Conservation (phyloP, 2,329 filamentous ascomycete species). For the Dendryphion nanum region DNA sequence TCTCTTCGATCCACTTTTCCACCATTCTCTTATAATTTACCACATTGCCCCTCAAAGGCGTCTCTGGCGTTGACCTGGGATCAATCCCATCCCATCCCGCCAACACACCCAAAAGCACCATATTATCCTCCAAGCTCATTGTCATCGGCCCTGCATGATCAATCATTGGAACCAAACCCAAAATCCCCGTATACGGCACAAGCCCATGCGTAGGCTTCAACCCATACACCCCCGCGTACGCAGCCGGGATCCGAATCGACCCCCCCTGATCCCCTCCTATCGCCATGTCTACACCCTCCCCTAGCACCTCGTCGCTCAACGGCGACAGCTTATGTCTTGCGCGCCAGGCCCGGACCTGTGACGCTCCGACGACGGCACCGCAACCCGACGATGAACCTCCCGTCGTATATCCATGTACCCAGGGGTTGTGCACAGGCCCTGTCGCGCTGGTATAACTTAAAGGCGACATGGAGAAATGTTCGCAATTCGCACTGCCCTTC, state of each 20-base stretch:
- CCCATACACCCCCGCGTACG: conserved; percentile 30
- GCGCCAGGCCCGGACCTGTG: too few relatives aligned
- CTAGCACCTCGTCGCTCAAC: conserved; percentile 19
- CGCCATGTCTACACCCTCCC: conserved; percentile 36
- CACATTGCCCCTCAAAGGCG: conserved; percentile 36
- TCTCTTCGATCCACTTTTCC: conserved; percentile 20
- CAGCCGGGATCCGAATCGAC: conserved; percentile 31
- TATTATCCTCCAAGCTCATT: conserved; percentile 40
- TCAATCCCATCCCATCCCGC: conserved; percentile 49
- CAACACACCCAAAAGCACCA: conserved; percentile 40
- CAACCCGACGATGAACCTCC: conserved; percentile 37
- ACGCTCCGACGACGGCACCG: conserved; percentile 30
- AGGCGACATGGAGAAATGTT: conserved; percentile 47
- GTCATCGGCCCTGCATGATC: conserved; percentile 49
- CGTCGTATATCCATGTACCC: conserved; percentile 34
- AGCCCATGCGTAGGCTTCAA: conserved; percentile 48
- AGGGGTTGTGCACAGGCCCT: conserved; percentile 45
- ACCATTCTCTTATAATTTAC: conserved; percentile 35
- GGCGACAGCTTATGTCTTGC: too few relatives aligned
- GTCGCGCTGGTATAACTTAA: conserved; percentile 46
- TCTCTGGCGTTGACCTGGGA: conserved; percentile 42
- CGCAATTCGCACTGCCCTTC: conserved; percentile 47
- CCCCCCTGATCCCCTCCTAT: conserved; percentile 39
- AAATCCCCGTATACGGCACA: conserved; percentile 47
- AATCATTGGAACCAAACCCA: conserved; percentile 42